These are phyloP conservation scores for Sanchytrium tribonematis DNA, from an alignment of 371 early-diverging fungal genomes.

Conservation along the genomic window DNA sequence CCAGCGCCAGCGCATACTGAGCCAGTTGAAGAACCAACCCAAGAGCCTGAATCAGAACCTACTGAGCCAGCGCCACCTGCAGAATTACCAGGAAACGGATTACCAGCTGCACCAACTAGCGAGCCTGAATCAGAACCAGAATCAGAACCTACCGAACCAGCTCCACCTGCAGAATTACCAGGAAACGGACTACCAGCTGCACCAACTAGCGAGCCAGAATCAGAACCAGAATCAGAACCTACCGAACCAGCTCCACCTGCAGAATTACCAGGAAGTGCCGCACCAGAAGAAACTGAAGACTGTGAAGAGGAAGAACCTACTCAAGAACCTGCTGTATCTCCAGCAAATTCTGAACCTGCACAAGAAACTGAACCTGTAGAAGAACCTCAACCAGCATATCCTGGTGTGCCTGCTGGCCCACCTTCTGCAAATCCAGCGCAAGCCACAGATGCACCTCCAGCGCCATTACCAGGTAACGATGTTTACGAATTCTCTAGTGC, in stretches of 20 bases:
- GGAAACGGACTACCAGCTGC: not conserved
- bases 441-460: not conserved
- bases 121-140: not conserved
- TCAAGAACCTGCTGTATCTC: not conserved
- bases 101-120: too few species aligned
- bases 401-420: not conserved
- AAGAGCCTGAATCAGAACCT: not conserved
- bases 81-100: not conserved
- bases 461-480: not conserved
- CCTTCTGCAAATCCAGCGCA: not conserved
- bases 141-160: too few species aligned
- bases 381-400: not conserved
- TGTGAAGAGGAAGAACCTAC: not conserved
- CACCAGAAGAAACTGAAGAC: not conserved
- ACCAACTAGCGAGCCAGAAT: not conserved
- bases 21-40: not conserved
- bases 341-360: not conserved
- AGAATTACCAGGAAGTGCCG: not conserved
- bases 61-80: not conserved
- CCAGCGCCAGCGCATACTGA: not conserved
- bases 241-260: not conserved
- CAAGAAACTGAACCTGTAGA: not conserved
- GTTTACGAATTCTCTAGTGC: not conserved
- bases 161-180: not conserved
- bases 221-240: not conserved